phyloP scores from a whole-genome alignment of 169 alveolate species.

The Perkinsus chesapeaki region DNA sequence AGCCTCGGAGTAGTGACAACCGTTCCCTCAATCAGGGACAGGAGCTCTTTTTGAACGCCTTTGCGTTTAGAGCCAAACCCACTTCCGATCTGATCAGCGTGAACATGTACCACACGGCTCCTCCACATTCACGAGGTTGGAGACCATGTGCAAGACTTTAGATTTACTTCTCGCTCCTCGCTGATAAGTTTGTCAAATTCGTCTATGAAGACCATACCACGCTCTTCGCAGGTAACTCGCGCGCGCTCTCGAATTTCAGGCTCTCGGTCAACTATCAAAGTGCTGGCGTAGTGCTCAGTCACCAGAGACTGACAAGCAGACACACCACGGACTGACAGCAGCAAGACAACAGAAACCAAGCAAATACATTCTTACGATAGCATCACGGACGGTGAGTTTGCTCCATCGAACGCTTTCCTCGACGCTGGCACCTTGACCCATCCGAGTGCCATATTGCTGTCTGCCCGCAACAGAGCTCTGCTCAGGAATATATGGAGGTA shows the following conservation, averaged over 20 bases:
- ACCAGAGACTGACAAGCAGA: not conserved
- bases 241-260: conserved; percentile 16
- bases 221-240: conserved; percentile 17
- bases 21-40: conserved; percentile 24
- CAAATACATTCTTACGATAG: not conserved
- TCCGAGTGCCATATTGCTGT: not conserved
- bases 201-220: conserved; percentile 21
- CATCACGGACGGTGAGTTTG: not conserved
- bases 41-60: conserved; percentile 20
- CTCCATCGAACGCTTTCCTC: not conserved
- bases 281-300: conserved; percentile 16
- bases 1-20: conserved; percentile 5
- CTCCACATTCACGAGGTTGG: not conserved
- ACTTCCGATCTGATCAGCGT: not conserved
- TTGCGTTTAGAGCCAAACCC: conserved; percentile 15
- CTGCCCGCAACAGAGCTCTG: not conserved
- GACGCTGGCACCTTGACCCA: not conserved
- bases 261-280: conserved; percentile 13
- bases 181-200: conserved; percentile 23
- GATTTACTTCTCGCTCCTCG: not conserved
- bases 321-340: not conserved
- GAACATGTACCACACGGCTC: not conserved
- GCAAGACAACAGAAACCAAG: not conserved
- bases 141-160: not conserved
- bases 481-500: not conserved